Evolutionary conservation across 306 rosid genomes (phyloP).

Genomic region (Cyclanthera cordifolia): DNA sequence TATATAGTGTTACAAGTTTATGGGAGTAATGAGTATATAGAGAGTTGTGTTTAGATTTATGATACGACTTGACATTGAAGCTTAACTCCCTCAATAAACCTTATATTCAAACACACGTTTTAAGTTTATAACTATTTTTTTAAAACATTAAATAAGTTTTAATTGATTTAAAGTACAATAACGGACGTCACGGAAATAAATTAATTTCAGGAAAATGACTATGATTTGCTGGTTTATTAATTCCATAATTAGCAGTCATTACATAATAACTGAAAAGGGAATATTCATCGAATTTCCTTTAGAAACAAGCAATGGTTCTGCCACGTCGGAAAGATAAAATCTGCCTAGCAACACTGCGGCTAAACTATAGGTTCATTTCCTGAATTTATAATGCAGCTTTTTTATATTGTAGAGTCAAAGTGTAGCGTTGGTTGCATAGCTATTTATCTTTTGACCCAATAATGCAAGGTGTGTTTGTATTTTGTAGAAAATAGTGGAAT

Average conservation of each 20-base stretch:
- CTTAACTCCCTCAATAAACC: no score
- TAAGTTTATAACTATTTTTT: no score
- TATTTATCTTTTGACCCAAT: no score
- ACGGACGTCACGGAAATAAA: neutral
- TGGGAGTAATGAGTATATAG: no score
- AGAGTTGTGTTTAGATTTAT: no score
- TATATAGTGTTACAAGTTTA: no score
- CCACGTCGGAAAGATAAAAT: neutral
- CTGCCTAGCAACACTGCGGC: neutral
- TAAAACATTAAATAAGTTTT: neutral
- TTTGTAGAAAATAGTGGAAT: no score
- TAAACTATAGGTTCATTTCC: neutral
- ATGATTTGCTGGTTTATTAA: neutral
- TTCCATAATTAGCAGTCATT: neutral
- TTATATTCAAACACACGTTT: no score
- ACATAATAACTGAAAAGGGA: neutral
- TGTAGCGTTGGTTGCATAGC: no score
- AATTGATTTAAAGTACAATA: neutral
- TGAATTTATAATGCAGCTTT: neutral
- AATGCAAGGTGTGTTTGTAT: no score
- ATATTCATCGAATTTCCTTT: neutral
- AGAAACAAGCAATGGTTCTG: neutral
- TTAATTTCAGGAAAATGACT: neutral
- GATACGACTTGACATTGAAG: no score
- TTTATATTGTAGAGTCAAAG: no score